Percentiles rank a stretch among this genome's conserved stretches.
Evolutionary conservation across 495 filamentous ascomycete species (phyloP).

Genomic region (Aspergillus affinis): DNA sequence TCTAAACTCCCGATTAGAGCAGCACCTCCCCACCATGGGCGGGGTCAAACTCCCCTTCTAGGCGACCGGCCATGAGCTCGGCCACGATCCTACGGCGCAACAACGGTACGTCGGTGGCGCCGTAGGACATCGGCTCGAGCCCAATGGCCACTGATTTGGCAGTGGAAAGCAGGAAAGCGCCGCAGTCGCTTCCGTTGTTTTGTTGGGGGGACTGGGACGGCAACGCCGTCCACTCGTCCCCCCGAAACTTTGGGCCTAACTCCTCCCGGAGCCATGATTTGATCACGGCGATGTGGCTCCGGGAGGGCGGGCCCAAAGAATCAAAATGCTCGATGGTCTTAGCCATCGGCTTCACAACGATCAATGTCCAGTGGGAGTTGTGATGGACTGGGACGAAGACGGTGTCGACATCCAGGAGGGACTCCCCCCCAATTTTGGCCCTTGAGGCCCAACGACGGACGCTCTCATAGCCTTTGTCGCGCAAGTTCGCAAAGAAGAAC

Average conservation of each 20-base stretch:
- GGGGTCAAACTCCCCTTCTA: constrained; percentile 48
- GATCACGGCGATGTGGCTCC: constrained; percentile 35
- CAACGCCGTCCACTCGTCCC: constrained; percentile 61
- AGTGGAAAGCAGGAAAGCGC: constrained; percentile 75
- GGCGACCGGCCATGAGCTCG: constrained; percentile 66
- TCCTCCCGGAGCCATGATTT: constrained; percentile 59
- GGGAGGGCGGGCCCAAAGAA: constrained; percentile 52
- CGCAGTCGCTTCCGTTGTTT: constrained; percentile 74
- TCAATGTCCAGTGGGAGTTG: constrained; percentile 58
- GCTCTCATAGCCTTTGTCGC: constrained; percentile 47
- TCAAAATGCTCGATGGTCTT: constrained; percentile 74
- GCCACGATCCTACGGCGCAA: constrained; percentile 67
- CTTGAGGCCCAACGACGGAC: constrained; percentile 55
- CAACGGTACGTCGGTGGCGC: constrained; percentile 52
- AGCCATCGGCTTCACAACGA: constrained; percentile 64
- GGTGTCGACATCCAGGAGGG: constrained; percentile 56
- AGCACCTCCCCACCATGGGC: constrained; percentile 18
- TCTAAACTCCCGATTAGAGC: constrained; percentile 20
- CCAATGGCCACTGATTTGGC: constrained; percentile 67
- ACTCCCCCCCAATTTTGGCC: constrained; percentile 54
- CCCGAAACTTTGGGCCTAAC: constrained; percentile 55
- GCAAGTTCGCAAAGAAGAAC: constrained; percentile 66
- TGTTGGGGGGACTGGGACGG: constrained; percentile 54
- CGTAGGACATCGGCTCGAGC: constrained; percentile 60
- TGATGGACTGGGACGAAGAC: constrained; percentile 62